A percentile compares a stretch with the other conserved stretches of the same genome.
Evolutionary conservation across 2,329 filamentous ascomycete genomes (phyloP).

Genomic region (Cylindrodendrum hubeiense): DNA sequence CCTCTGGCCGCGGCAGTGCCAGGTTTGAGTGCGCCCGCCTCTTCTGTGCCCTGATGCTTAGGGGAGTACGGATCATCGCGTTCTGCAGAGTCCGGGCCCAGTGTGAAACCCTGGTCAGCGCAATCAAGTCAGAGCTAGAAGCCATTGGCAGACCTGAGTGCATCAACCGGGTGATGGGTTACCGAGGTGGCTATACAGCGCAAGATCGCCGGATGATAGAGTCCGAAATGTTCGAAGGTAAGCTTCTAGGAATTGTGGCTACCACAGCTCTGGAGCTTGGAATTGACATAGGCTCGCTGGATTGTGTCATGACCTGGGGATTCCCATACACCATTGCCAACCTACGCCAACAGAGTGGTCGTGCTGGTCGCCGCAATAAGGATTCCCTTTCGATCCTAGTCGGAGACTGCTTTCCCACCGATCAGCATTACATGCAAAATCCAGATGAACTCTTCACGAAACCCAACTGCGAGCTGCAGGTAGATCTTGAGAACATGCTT

Average conservation of each 20-base stretch:
- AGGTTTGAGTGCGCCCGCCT: constrained; percentile 89
- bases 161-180: constrained; percentile 88
- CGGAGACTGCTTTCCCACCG: constrained; percentile 88
- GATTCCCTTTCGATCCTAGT: constrained; percentile 93
- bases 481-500: constrained; percentile 92
- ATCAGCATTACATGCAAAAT: constrained; percentile 98
- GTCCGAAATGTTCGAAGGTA: constrained; percentile 96
- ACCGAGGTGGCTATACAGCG: constrained; percentile 93
- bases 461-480: constrained; percentile 88
- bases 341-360: constrained; percentile 91
- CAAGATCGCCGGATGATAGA: constrained; percentile 92
- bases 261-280: constrained; percentile 94
- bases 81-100: constrained; percentile 91
- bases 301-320: constrained; percentile 93
- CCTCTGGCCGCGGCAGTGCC: constrained; percentile 86
- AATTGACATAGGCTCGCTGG: constrained; percentile 93
- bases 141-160: constrained; percentile 81
- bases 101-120: constrained; percentile 85
- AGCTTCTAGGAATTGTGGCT: constrained; percentile 91
- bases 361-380: constrained; percentile 91
- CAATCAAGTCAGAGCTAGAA: constrained; percentile 83
- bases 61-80: constrained; percentile 91
- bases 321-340: constrained; percentile 98
- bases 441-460: constrained; percentile 94
- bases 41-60: constrained; percentile 89